Evolutionary conservation across 371 early-diverging fungal genomes (phyloP), one percentile per base, ranked within the genome.

Genomic region (Catenaria anguillulae): DNA sequence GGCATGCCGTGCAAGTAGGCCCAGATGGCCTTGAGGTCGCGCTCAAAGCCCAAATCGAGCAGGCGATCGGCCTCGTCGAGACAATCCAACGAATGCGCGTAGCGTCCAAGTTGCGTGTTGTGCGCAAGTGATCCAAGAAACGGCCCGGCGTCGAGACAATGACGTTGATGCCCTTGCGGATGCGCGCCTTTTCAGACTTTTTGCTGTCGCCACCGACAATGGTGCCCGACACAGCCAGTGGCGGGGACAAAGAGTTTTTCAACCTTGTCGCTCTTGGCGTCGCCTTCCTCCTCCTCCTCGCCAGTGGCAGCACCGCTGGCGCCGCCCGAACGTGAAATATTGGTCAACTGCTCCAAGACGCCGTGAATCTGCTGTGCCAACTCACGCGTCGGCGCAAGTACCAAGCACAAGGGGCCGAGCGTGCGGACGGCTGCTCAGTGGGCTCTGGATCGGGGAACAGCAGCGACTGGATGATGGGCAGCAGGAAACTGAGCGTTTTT

Each of bases 351-450:
- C 61, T 68, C 74, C 35, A 81, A 56, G 34, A 69, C 68, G 67
- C 85, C 85, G 64, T 88, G 77, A 69, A 87, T 93, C 75, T 98
- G 98, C 78, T 84, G 79, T 24, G 96, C 96, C 48, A 98, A 77
- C 72, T 98, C 98, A 68, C 97, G 90, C 17, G 98, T 98, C 33
- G 92, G 92, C 1, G 91, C 88, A 26, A 98, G 74, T 15, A 97
- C 89, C 33, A 98, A 77, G 62, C 85, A 84, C 58, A 75, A 69
- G 5, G 87, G 85, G 35, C 74, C 73, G 29, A 50, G 26, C 29
- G 8, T 31, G 52, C 52, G 52, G n/a, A n/a, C 33, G 52, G 31
- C 31, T 29, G 45, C 17, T 24, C 10, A 3, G 26, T 23, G 17
- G 8, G 15, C 0, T 66, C 55, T 21, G 69, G 59, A 50, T 73